Percentiles rank a stretch among this genome's conserved stretches.
Conservation (phyloP, 2,329 filamentous ascomycete species). For the Fusarium heterosporum region DNA sequence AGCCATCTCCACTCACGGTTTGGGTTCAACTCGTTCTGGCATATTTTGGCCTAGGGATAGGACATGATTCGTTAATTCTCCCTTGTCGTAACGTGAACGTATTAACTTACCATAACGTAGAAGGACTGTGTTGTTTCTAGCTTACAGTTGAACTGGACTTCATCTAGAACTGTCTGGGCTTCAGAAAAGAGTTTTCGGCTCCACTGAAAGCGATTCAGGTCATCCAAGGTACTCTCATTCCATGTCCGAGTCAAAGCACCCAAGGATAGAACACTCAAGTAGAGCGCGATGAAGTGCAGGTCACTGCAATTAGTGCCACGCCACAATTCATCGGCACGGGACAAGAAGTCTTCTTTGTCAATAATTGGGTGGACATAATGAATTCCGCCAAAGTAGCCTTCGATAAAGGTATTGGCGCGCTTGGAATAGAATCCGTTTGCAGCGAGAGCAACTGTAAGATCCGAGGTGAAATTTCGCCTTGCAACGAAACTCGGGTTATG, state of each 20-base stretch:
- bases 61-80: neutral
- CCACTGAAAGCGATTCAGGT: slow-evolving; percentile 1
- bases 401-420: slow-evolving; percentile 12
- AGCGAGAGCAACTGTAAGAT: neutral
- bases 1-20: neutral
- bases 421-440: slow-evolving; percentile 11
- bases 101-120: slow-evolving; percentile 3
- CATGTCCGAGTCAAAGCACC: slow-evolving; percentile 5
- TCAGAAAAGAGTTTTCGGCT: slow-evolving; percentile 4
- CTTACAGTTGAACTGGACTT: slow-evolving; percentile 6
- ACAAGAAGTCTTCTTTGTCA: slow-evolving; percentile 8
- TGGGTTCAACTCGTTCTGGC: slow-evolving; percentile 16
- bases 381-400: slow-evolving; percentile 1
- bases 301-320: neutral
- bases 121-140: slow-evolving; percentile 9
- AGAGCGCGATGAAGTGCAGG: slow-evolving; percentile 2
- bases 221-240: slow-evolving; percentile 1
- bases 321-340: neutral
- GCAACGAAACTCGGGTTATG: slow-evolving; percentile 10
- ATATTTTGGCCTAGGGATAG: slow-evolving; percentile 2
- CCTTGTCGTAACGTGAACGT: neutral
- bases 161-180: neutral
- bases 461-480: neutral
- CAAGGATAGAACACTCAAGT: slow-evolving; percentile 6
- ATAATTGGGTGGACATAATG: slow-evolving; percentile 16